Evolutionary conservation across 768 basidiomycete species (phyloP), one percentile per base, ranked within the genome.

Genomic region (Termitomyces titanicus): DNA sequence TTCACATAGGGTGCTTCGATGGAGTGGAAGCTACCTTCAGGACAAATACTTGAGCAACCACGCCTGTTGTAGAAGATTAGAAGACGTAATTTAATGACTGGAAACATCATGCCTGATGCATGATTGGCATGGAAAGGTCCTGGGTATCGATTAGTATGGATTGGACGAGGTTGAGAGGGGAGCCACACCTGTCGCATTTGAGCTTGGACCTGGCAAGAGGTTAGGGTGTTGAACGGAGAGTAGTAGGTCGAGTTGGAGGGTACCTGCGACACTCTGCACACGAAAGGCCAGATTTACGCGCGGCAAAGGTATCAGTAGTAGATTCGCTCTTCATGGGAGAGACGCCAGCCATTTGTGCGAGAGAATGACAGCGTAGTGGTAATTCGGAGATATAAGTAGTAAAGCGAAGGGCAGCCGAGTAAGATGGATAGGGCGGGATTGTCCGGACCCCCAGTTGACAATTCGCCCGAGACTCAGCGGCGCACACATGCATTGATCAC

Each of bases 191-290:
- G 63, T 82, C 80, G 58, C 81, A 83, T 64, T 79, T 81, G 40
- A 83, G 68, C 65, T 83, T 83, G 22, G 80, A 81, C 59, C 81
- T 74, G 27, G 40, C n/a, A n/a, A n/a, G n/a, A n/a, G n/a, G n/a
- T n/a, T n/a, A n/a, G n/a, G n/a, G n/a, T n/a, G 55, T 13, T 52
- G 39, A 49, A 50, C 46, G 29, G 43, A 29, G 29, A 45, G 56
- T 44, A 57, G 50, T 17, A 39, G 31, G 13, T 33, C n/a, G 29
- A 43, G 17, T 31, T 39, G 33, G n/a, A n/a, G 13, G 31, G 13
- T 48, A 78, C 79, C 80, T 70, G 38, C 79, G 72, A 61, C 80
- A 82, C 61, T 82, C 80, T 43, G 79, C 78, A 58, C 80, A 82
- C 17, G 80, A 79, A 24, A 79, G 63, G 1, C 74, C 76, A 33